These are phyloP conservation scores for Cladophialophora chaetospira DNA, from an alignment of 2,329 filamentous ascomycete genomes.

Conservation along the genomic window DNA sequence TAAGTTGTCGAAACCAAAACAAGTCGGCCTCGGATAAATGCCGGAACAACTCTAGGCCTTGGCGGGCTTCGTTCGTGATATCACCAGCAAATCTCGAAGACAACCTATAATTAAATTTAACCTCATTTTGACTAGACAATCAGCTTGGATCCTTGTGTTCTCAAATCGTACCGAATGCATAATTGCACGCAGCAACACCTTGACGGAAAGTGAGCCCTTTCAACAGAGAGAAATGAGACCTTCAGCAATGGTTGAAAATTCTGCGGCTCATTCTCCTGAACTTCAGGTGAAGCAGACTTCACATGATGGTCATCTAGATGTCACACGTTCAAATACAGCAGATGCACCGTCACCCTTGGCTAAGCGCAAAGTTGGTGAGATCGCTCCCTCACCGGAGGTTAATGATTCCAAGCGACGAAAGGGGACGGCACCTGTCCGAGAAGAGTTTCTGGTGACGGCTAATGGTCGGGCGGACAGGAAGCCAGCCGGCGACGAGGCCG, in stretches of 20 bases:
- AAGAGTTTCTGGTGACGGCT: constrained; percentile 58
- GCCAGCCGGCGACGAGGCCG: constrained; percentile 42
- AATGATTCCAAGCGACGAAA: constrained; percentile 45
- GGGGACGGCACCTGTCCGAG: constrained; percentile 71
- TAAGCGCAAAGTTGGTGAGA: constrained; percentile 58
- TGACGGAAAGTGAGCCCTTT: neutral
- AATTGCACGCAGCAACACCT: neutral
- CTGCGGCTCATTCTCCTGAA: constrained; percentile 6
- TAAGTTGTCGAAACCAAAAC: too few species aligned
- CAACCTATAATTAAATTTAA: too few species aligned
- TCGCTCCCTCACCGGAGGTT: constrained; percentile 33
- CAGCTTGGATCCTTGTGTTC: too few species aligned
- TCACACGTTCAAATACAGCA: neutral
- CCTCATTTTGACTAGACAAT: too few species aligned
- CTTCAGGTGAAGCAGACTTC: constrained; percentile 2
- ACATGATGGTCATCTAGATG: neutral
- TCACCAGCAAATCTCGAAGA: too few species aligned
- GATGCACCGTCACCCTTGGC: constrained; percentile 46
- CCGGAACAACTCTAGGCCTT: too few species aligned
- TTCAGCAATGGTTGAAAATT: constrained; percentile 6
- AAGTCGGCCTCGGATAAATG: too few species aligned
- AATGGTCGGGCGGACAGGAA: constrained; percentile 32
- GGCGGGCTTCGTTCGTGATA: too few species aligned
- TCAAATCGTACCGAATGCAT: too few species aligned
- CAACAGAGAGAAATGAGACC: neutral